phyloP scores from a whole-genome alignment of 176 grass and related monocot species.

The Oryza nivara region DNA sequence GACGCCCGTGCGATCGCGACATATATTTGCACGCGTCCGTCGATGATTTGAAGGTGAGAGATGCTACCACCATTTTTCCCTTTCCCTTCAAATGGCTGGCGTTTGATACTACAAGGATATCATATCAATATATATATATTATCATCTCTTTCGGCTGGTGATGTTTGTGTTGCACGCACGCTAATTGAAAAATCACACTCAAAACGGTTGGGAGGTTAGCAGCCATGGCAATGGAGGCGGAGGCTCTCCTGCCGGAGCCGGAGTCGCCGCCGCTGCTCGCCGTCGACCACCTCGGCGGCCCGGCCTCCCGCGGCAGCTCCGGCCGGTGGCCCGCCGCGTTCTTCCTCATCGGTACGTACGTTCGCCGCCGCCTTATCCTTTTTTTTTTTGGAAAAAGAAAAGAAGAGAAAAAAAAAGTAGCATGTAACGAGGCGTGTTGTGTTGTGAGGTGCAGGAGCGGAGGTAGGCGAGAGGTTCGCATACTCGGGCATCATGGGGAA shows the following conservation, averaged over 20 bases:
- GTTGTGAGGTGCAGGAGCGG: slow-evolving; percentile 15
- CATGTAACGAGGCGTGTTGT: too few species aligned
- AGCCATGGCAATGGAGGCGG: slow-evolving; percentile 16
- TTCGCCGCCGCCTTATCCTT: too few species aligned
- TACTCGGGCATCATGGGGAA: slow-evolving; percentile 15
- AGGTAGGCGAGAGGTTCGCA: slow-evolving; percentile 17
- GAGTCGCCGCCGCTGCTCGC: background rate
- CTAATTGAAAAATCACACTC: too few species aligned
- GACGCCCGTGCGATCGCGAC: background rate
- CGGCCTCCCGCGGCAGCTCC: slow-evolving; percentile 28
- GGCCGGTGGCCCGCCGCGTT: slow-evolving; percentile 55
- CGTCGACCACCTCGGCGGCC: slow-evolving; percentile 50
- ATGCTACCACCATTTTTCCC: background rate
- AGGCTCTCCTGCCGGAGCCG: slow-evolving; percentile 17
- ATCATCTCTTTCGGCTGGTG: background rate
- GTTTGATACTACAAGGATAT: background rate
- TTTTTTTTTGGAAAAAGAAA: too few species aligned
- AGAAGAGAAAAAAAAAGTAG: too few species aligned
- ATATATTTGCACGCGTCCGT: background rate
- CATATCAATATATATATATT: background rate
- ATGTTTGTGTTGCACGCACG: background rate
- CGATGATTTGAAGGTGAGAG: background rate
- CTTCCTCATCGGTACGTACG: slow-evolving; percentile 54
- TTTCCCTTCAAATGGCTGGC: background rate
- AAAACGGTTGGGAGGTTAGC: background rate